Base-by-base conservation (phyloP, 441 rosid species). In the Gossypium schwendimanii region DNA sequence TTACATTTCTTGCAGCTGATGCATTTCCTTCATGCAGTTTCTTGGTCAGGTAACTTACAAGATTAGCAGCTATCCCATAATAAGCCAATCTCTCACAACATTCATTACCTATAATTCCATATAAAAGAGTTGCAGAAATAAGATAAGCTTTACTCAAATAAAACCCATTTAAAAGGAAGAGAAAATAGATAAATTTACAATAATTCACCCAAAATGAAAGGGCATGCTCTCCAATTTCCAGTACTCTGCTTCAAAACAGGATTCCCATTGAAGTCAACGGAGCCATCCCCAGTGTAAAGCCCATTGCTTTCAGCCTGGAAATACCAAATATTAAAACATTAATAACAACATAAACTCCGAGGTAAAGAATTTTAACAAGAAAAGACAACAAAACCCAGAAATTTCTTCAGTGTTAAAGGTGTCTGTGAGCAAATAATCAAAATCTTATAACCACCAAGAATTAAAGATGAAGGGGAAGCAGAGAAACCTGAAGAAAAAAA, bases 81-180 rank as follows among this genome's bases (percentile, higher is more conserved):
- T 85, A 94, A 70, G 97, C 98, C 82, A 94, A 79, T 44, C 97
- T 87, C 77, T 94, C 97, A 67, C 97, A 94, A 53, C 97, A 94
- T 74, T 94, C 97, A 44, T 86, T 87, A 58, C 94, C 94, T 89
- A 80, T 0, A 72, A 68, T 59, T 45, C 66, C 12, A 70, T 28
- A 45, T 36, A 17, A 55, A 2, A 44, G 69, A 7, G 17, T 67
- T 4, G 39, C 57, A 15, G 45, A 50, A 45, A 55, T 47, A 47
- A 47, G 41, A 36, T 36, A 36, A 36, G 41, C 41, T 7, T 36
- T 36, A 36, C 41, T 7, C 10, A 7, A 47, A n/a, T 0, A 41
- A 62, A 41, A 18, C 3, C 49, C 24, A 17, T 33, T 17, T 8
- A 33, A 63, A 62, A 17, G 4, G 23, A 69, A 10, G 11, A 17